Evolutionary conservation across 192 early-diverging fungal species (phyloP).

Genomic region (Kappamyces sp.): DNA sequence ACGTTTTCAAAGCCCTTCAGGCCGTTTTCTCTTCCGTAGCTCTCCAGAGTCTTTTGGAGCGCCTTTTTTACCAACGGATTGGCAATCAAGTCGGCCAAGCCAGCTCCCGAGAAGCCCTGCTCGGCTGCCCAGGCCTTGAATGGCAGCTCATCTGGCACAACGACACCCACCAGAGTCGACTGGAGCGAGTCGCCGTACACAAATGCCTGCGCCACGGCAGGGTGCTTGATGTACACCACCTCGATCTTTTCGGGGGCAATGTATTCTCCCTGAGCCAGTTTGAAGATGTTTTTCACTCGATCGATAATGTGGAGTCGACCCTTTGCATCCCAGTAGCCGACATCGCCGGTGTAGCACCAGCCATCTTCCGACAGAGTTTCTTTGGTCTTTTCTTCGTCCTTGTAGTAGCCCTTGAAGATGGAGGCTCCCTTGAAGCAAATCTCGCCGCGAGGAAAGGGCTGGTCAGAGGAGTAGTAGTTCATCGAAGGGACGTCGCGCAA

Average conservation of each 20-base stretch:
- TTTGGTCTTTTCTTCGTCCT: conserved; percentile 52
- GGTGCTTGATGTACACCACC: conserved; percentile 62
- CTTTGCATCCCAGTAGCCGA: conserved; percentile 62
- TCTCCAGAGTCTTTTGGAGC: conserved; percentile 47
- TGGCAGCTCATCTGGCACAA: conserved; percentile 30
- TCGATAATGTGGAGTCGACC: conserved; percentile 70
- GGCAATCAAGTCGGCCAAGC: conserved; percentile 54
- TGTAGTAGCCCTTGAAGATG: conserved; percentile 18
- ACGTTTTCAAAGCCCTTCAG: conserved; percentile 42
- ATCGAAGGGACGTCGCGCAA: conserved; percentile 86
- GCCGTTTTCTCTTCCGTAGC: conserved; percentile 49
- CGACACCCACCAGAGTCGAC: conserved; percentile 64
- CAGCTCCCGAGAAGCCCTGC: conserved; percentile 74
- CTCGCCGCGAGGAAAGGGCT: conserved; percentile 90
- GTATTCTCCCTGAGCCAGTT: conserved; percentile 76
- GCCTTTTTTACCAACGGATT: conserved; percentile 30
- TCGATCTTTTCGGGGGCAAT: conserved; percentile 77
- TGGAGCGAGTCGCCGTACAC: conserved; percentile 93
- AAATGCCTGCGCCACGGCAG: conserved; percentile 77
- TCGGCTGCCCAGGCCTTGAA: conserved; percentile 65
- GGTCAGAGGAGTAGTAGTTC: conserved; percentile 78
- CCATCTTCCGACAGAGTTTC: conserved; percentile 75
- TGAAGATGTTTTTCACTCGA: conserved; percentile 50
- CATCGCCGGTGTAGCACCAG: conserved; percentile 83
- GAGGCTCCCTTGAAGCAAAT: conserved; percentile 51